Conservation (phyloP, 441 rosid species). For the Erysimum pusillum region DNA sequence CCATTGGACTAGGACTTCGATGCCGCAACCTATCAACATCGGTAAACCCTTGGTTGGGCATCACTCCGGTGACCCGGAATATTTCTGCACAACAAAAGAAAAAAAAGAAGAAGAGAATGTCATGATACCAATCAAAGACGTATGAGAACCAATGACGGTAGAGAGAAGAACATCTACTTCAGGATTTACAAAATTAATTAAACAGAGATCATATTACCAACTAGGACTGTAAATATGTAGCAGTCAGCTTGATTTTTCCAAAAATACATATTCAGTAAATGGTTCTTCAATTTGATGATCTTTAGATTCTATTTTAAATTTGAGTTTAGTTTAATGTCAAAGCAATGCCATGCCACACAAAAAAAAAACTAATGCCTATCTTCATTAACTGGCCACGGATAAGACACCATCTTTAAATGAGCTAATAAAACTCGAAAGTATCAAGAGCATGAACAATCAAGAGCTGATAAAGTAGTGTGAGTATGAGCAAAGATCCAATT, state of each 20-base stretch:
- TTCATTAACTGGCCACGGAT: background rate
- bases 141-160: no score
- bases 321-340: slow-evolving; percentile 15
- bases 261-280: background rate
- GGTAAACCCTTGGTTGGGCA: slow-evolving; percentile 85
- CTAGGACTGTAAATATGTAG: background rate
- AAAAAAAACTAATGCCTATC: background rate
- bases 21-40: slow-evolving; percentile 87
- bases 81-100: slow-evolving; percentile 62
- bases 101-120: background rate
- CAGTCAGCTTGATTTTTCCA: slow-evolving; percentile 4
- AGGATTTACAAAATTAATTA: background rate
- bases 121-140: slow-evolving; percentile 14
- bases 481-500: background rate
- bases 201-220: slow-evolving; percentile 25
- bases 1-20: slow-evolving; percentile 98
- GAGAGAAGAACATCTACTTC: slow-evolving; percentile 9
- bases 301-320: background rate
- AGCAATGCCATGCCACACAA: slow-evolving; percentile 17
- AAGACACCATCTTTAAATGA: slow-evolving; percentile 7
- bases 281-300: slow-evolving; percentile 4
- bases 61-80: slow-evolving; percentile 81
- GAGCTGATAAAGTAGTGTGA: background rate
- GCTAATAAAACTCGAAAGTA: background rate
- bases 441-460: background rate